Base-by-base conservation (phyloP, 257 asterid species). In the Solanum peruvianum region DNA sequence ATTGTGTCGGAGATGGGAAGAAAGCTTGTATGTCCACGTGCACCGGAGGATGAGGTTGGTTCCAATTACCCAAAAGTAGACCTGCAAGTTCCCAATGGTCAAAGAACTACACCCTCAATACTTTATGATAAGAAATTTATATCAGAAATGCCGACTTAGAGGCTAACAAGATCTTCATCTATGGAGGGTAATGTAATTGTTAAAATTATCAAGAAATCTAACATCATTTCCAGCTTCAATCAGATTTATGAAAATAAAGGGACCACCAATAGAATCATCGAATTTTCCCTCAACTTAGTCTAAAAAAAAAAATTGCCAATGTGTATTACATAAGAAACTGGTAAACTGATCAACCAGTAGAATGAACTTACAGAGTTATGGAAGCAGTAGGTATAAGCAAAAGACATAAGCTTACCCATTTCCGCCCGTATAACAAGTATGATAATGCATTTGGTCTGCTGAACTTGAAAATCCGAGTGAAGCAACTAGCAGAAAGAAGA, bases 1-100 rank as follows among this genome's bases (percentile, higher is more conserved):
- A 89, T 96, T 96, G 84, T 94, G 97, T 67, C 98, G 98, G 85
- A 96, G 98, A 94, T 96, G 99, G 92, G 99, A 98, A 11, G 99
- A 96, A 29, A 96, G 91, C 91, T 96, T 96, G 94, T 95, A 96
- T 0, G 99, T 96, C 99, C 99, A 96, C 0, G 99, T 94, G 94
- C 99, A 96, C 18, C 99, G 92, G 87, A 96, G 94, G 64, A 95
- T 89, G 58, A 96, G 95, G 91, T 96, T 96, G 92, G 97, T 96
- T 25, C 95, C 97, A 3, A 96, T 92, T 52, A 94, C 96, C 98
- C 98, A 96, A 58, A 93, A 52, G 89, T 93, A 94, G 18, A 97
- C 99, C 99, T 97, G 96, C 88, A 87, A 73, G 37, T 58, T 52
- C 80, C 89, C 37, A 47, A 33, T 64, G 44, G 70, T 80, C 86